Evolutionary conservation across 2,329 filamentous ascomycete genomes (phyloP), one percentile per base, ranked within the genome.

Genomic region (Aureobasidium zeae): DNA sequence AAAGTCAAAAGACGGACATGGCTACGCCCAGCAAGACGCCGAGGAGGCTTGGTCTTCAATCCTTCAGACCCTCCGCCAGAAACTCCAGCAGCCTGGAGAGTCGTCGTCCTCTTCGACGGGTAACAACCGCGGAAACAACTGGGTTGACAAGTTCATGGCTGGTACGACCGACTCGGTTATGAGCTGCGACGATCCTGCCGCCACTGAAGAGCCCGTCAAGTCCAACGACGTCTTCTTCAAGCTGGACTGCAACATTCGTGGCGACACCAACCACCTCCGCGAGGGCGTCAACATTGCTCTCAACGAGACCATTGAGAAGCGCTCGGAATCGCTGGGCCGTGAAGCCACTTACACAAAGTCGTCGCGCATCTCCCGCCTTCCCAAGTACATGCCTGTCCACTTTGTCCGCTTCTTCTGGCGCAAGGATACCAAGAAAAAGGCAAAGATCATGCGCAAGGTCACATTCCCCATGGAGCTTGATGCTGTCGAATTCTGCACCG

Each of bases 331-430:
- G 3, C 73, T 98, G 6, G 85, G 73, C 45, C 78, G 86, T 32
- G 79, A 94, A 58, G 83, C 86, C 7, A 65, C 76, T 2, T 98
- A 94, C 65, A 95, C 87, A 37, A 94, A 94, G 66, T 83, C 76
- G 3, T 91, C 86, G n/a, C 79, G 81, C 58, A 93, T 98, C 55
- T 78, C 88, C 9, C 81, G 89, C 15, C 71, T 95, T 36, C 91
- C 91, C 13, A 94, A 94, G 63, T 95, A 98, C 61, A 74, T 98
- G 32, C 91, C 91, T 0, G 86, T 98, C 3, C 91, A 98, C 64
- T 94, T 98, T 62, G 85, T 98, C 45, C 86, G 91, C 51, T 98
- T 98, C 69, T 95, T 89, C 70, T 98, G 91, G 91, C 89, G 94
- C 60, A 79, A 83, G 34, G 86, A 94, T 53, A 87, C 86, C 3